Evolutionary conservation across 2,329 filamentous ascomycete species (phyloP), one percentile per base, ranked within the genome.

Genomic region (Fusarium sororula): DNA sequence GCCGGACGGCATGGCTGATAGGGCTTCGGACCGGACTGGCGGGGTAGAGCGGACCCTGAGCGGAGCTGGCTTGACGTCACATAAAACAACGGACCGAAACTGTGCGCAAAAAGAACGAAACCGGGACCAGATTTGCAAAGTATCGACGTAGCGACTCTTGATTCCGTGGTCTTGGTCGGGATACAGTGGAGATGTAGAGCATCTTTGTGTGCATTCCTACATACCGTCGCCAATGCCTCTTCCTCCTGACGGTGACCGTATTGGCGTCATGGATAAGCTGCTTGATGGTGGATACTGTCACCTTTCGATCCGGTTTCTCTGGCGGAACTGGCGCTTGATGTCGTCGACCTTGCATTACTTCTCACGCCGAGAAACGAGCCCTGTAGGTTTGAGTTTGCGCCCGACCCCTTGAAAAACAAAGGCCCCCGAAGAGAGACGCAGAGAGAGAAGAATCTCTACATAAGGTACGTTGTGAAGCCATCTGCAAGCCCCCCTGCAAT

Each of bases 21-120:
- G 78, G 63, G 58, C 54, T 77, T 72, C 72, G 73, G 70, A 64
- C 61, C 76, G 73, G 73, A 74, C 56, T 61, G 60, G 66, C 41
- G 58, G 70, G 61, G 55, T 35, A 47, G 15, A 53, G 68, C 70
- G 67, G 72, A 66, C 60, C 58, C 61, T 70, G 66, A 63, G 75
- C 69, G 73, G 74, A 56, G 24, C 47, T 32, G 28, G 1, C 15
- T 71, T 81, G 79, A 82, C 80, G 80, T 82, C 80, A 82, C 57
- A 38, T 64, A 74, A 69, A 51, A 48, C 42, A 63, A 74, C 72
- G 72, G 72, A 74, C 72, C 72, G 72, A 74, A 74, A 71, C 63
- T 68, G 59, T 71, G 67, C 67, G 47, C 55, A 39, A 70, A 59
- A 53, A 20, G 35, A 44, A 70, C 67, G n/a, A 55, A 70, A 66